Evolutionary conservation across 768 basidiomycete genomes (phyloP), one percentile per base, ranked within the genome.

Genomic region (Amanita pseudoporphyria): DNA sequence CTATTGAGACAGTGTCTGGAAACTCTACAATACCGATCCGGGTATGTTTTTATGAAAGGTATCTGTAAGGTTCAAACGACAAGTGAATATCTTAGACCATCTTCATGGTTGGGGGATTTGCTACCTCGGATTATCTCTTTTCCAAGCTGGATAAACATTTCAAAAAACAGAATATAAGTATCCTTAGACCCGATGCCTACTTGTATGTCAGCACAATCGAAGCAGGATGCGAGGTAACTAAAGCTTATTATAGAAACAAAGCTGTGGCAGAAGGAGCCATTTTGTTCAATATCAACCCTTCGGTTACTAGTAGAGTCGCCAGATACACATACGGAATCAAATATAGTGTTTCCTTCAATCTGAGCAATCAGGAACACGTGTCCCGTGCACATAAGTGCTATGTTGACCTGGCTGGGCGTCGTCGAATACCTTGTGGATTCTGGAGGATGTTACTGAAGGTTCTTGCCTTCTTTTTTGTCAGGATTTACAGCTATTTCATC

Each of bases 21-120:
- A n/a, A n/a, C n/a, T n/a, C n/a, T n/a, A n/a, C n/a, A n/a, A n/a
- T n/a, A n/a, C n/a, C n/a, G n/a, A n/a, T n/a, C n/a, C n/a, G n/a
- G n/a, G n/a, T n/a, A n/a, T n/a, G n/a, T n/a, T n/a, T n/a, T n/a
- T n/a, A n/a, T n/a, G n/a, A n/a, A n/a, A n/a, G n/a, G n/a, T n/a
- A n/a, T n/a, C n/a, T n/a, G n/a, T n/a, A n/a, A n/a, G n/a, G n/a
- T n/a, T n/a, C n/a, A n/a, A n/a, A n/a, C n/a, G n/a, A n/a, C n/a
- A n/a, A n/a, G 24, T 0, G 9, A 22, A 41, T 21, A 12, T 6
- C 16, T 3, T 44, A 71, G 68, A 51, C 64, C 10, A 64, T 75
- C 18, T 69, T 78, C 48, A 60, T 78, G 9, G 76, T 79, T 1
- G 77, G 78, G 7, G 77, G 75, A 0, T 78, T 78, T 57, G 71